Percentiles rank a stretch among this genome's conserved stretches.
Evolutionary conservation across 2,329 filamentous ascomycete genomes (phyloP).

Genomic region (Sporothrix brasiliensis): DNA sequence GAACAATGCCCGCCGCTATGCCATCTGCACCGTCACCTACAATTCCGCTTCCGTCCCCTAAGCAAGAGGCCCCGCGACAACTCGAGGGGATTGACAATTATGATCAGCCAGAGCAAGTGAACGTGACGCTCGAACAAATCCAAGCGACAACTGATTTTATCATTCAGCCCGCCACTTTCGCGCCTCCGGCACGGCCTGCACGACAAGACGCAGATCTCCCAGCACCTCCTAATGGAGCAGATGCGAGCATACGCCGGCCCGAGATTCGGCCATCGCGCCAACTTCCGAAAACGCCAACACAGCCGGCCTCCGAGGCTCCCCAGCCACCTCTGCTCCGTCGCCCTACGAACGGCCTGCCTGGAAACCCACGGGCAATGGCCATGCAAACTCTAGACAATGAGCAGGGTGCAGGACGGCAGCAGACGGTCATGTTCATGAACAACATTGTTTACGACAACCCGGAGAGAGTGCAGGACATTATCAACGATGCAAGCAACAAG

Average conservation of each 20-base stretch:
- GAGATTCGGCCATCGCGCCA: slow-evolving; percentile 43
- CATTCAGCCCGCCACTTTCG: background rate
- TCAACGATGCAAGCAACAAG: slow-evolving; percentile 48
- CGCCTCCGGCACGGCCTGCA: background rate
- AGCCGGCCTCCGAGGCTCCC: slow-evolving; percentile 42
- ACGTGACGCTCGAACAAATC: slow-evolving; percentile 5
- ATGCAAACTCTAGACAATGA: slow-evolving; percentile 42
- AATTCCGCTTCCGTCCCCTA: slow-evolving; percentile 23
- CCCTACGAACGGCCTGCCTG: slow-evolving; percentile 53
- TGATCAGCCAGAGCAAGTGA: slow-evolving; percentile 24
- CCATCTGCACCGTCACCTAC: slow-evolving; percentile 25
- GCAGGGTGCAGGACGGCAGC: slow-evolving; percentile 42
- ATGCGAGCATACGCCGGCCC: slow-evolving; percentile 18
- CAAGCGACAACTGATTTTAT: background rate
- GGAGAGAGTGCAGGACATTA: slow-evolving; percentile 52
- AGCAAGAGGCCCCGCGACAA: background rate
- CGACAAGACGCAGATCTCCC: background rate
- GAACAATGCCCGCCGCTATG: background rate
- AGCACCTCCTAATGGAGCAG: background rate
- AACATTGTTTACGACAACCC: slow-evolving; percentile 60
- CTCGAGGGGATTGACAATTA: background rate
- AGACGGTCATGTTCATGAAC: slow-evolving; percentile 60
- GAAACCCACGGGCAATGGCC: slow-evolving; percentile 50
- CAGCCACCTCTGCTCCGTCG: slow-evolving; percentile 50
- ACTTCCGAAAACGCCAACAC: slow-evolving; percentile 40